Evolutionary conservation across 2,329 filamentous ascomycete species (phyloP), one percentile per base, ranked within the genome.

Genomic region (Penicillium sp.): DNA sequence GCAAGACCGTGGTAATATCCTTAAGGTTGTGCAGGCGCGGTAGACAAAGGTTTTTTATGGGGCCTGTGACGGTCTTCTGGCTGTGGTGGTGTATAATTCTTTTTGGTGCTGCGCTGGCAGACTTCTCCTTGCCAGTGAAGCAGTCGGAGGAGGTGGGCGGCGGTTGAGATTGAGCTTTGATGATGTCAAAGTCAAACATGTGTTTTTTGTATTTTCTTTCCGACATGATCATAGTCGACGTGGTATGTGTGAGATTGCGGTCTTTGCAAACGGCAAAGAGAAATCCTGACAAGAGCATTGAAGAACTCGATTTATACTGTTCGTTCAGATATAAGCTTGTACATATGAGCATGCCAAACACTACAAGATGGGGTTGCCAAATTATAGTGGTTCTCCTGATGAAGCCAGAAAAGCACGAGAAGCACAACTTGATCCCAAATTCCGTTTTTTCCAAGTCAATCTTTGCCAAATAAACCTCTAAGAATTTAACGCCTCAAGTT

Each of bases 41-140:
- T 22, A 52, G 50, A 29, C 50, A 52, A 52, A 52, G 50, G 16
- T n/a, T 19, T 9, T 52, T 52, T 2, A 16, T 27, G 24, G 50
- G 13, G 35, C 52, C 52, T 13, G 52, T 48, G 21, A 54, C 35
- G 35, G 22, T 33, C 37, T 54, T 54, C n/a, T 21, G 35, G 35
- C 35, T 39, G 35, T 4, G 35, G 35, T 39, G 35, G n/a, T 19
- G 8, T 9, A 10, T 11, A 3, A 5, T 5, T 21, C 35, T 39
- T 39, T 8, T 39, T 21, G n/a, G n/a, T 21, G 3, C 35, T 21
- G 35, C n/a, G n/a, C 35, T 6, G 4, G 16, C 2, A 7, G n/a
- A 21, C n/a, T 21, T 39, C 11, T 19, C 8, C n/a, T 39, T 39
- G 7, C 35, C 1, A 39, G 35, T 7, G n/a, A 21, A n/a, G 35